Evolutionary conservation across 2,329 filamentous ascomycete genomes (phyloP).

Genomic region (Xylariaceae sp.): DNA sequence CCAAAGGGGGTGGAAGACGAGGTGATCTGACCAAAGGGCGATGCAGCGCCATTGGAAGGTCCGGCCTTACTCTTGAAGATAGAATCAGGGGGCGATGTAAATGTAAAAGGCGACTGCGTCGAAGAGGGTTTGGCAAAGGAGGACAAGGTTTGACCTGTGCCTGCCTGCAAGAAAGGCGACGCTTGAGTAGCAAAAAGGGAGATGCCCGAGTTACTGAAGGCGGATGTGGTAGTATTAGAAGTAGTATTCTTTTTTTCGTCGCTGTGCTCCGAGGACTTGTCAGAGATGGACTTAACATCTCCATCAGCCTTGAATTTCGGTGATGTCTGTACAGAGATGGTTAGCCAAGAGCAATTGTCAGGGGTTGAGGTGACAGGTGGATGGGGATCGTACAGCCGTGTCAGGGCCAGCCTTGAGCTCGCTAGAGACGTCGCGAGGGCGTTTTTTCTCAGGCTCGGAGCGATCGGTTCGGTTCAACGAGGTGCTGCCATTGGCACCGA

Average conservation of each 20-base stretch:
- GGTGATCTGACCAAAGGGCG: slow-evolving; percentile 29
- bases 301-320: slow-evolving; percentile 13
- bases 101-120: slow-evolving; percentile 34
- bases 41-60: slow-evolving; percentile 26
- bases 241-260: slow-evolving; percentile 32
- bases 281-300: slow-evolving; percentile 8
- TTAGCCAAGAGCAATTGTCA: slow-evolving; percentile 3
- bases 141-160: slow-evolving; percentile 25
- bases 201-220: slow-evolving; percentile 54
- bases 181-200: slow-evolving; percentile 62
- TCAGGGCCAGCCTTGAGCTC: slow-evolving; percentile 33
- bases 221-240: slow-evolving; percentile 43
- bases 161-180: slow-evolving; percentile 33
- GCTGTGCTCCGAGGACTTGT: slow-evolving; percentile 25
- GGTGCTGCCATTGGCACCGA: slow-evolving; percentile 41
- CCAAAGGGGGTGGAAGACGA: slow-evolving; percentile 29
- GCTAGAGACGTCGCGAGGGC: slow-evolving; percentile 48
- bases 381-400: slow-evolving; percentile 29
- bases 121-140: slow-evolving; percentile 46
- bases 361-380: not conserved
- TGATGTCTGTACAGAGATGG: slow-evolving; percentile 10
- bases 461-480: slow-evolving; percentile 42
- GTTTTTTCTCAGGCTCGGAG: slow-evolving; percentile 61
- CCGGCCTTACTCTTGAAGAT: slow-evolving; percentile 41
- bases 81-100: slow-evolving; percentile 39